Evolutionary conservation across 1,284 basidiomycete genomes (phyloP).

Genomic region (Irpex sp.): DNA sequence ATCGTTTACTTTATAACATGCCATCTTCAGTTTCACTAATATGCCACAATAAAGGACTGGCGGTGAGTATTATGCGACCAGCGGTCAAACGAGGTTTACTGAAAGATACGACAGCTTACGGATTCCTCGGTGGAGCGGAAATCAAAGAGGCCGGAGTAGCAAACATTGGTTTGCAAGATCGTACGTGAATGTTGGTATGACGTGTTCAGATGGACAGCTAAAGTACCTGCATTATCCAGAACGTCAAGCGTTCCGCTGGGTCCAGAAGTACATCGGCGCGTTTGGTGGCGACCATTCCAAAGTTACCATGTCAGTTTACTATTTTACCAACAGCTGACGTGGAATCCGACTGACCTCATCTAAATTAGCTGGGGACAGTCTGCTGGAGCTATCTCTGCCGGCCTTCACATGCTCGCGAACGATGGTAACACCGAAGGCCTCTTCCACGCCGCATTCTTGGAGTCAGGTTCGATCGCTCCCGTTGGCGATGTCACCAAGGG

Average conservation of each 20-base stretch:
- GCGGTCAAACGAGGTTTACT: background rate
- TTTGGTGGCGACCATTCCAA: conserved; percentile 41
- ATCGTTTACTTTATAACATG: background rate
- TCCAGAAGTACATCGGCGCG: conserved; percentile 36
- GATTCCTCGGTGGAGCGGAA: conserved; percentile 48
- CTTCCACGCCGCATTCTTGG: conserved; percentile 34
- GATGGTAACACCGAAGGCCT: conserved; percentile 29
- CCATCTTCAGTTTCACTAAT: background rate
- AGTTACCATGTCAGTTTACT: conserved; percentile 28
- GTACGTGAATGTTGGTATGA: conserved; percentile 27
- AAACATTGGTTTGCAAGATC: conserved; percentile 52
- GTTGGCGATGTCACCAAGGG: conserved; percentile 25
- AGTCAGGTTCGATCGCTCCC: conserved; percentile 33
- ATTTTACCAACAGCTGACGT: conserved; percentile 7
- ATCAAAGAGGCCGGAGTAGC: conserved; percentile 45
- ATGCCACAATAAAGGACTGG: background rate
- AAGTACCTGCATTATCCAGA: conserved; percentile 29
- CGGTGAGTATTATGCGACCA: background rate
- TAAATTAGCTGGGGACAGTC: too few relatives aligned
- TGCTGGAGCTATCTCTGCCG: conserved; percentile 17
- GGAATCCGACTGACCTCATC: too few relatives aligned
- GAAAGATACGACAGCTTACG: conserved; percentile 25
- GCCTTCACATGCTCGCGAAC: conserved; percentile 31
- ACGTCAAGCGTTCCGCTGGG: conserved; percentile 56
- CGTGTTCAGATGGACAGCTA: background rate